Evolutionary conservation across 2,329 filamentous ascomycete genomes (phyloP).

Genomic region (Colletotrichum sp.): DNA sequence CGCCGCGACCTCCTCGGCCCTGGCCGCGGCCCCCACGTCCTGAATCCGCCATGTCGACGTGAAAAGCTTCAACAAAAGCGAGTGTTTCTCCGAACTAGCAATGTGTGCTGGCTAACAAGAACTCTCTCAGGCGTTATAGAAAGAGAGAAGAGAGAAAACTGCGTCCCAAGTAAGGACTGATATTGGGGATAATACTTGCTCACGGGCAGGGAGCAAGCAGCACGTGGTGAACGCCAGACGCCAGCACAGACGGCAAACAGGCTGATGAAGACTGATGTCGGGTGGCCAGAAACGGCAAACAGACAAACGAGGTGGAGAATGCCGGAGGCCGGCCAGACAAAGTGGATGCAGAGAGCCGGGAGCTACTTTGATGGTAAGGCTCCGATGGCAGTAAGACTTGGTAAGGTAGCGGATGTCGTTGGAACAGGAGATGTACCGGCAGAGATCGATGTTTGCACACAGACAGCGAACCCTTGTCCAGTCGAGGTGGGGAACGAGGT

Average conservation of each 20-base stretch:
- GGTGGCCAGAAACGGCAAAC: background rate
- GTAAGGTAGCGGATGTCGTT: background rate
- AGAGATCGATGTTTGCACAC: background rate
- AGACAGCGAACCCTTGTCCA: background rate
- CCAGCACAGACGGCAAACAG: background rate
- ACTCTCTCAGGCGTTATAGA: background rate
- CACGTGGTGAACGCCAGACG: background rate
- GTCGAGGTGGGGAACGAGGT: background rate
- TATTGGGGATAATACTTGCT: background rate
- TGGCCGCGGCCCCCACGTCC: background rate
- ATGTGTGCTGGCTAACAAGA: background rate
- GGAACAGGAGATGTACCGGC: background rate
- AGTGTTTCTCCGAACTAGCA: background rate
- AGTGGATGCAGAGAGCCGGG: background rate
- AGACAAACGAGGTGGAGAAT: background rate
- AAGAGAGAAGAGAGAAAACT: background rate
- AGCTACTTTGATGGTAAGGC: background rate
- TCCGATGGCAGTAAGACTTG: background rate
- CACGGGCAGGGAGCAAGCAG: background rate
- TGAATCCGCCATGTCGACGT: constrained; percentile 6
- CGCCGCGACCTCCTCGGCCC: background rate
- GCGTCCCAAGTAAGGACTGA: background rate
- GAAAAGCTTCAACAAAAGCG: background rate
- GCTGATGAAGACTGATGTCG: background rate
- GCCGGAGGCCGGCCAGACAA: constrained; percentile 6